Conservation (phyloP, 805 yeast species). For the Pichia exigua region DNA sequence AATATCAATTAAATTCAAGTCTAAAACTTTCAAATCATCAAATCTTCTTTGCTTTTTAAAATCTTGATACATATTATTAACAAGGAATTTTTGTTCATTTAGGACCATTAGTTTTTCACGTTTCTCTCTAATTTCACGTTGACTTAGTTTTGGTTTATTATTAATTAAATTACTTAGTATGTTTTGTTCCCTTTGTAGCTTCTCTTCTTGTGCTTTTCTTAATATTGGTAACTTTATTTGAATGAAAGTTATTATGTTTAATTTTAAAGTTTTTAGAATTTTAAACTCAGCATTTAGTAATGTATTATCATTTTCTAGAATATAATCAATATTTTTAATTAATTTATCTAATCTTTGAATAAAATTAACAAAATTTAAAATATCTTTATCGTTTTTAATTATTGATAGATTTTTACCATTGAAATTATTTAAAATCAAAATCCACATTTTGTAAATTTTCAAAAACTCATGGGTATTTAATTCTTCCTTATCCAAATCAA, state of each 20-base stretch:
- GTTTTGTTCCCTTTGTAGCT: slow-evolving; percentile 13
- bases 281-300: slow-evolving; percentile 33
- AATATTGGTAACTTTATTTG: slow-evolving; percentile 61
- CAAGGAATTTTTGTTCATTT: slow-evolving; percentile 73
- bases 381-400: slow-evolving; percentile 31
- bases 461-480: slow-evolving; percentile 29
- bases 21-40: slow-evolving; percentile 63
- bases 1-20: slow-evolving; percentile 51
- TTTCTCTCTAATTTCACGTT: slow-evolving; percentile 46
- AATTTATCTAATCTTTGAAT: slow-evolving; percentile 45
- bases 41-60: slow-evolving; percentile 63
- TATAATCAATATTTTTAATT: slow-evolving; percentile 32
- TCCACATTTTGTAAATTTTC: slow-evolving; percentile 28
- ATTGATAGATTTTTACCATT: slow-evolving; percentile 20
- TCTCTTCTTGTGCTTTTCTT: slow-evolving; percentile 45
- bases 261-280: slow-evolving; percentile 47
- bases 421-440: slow-evolving; percentile 17
- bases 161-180: slow-evolving; percentile 1
- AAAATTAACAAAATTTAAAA: slow-evolving; percentile 16
- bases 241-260: slow-evolving; percentile 49
- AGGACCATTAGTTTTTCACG: slow-evolving; percentile 79
- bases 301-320: background rate
- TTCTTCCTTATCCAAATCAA: slow-evolving; percentile 32
- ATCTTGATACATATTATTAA: slow-evolving; percentile 54
- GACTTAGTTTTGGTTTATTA: slow-evolving; percentile 30